A percentile compares a stretch with the other conserved stretches of the same genome.
These are phyloP conservation scores for Lactifluus piperatus DNA, from an alignment of 768 basidiomycete genomes.

Conservation along the genomic window DNA sequence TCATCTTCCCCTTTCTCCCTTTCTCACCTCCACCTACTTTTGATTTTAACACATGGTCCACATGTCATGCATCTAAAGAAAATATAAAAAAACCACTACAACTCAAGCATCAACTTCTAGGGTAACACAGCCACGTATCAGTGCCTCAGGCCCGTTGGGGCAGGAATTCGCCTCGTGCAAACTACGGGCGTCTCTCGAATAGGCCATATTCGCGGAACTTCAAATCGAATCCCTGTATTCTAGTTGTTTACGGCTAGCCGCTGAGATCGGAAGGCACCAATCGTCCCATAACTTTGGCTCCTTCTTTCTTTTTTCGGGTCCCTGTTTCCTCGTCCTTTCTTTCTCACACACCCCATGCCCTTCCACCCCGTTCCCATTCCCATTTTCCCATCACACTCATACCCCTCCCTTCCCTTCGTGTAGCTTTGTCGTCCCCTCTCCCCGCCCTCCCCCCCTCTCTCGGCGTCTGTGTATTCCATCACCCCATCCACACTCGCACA, in stretches of 20 bases:
- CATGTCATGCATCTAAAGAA: too few species aligned
- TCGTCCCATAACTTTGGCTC: slow-evolving; percentile 9
- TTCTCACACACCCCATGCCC: background rate
- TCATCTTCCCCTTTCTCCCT: background rate
- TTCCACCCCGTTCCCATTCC: background rate
- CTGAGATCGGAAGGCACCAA: slow-evolving; percentile 22
- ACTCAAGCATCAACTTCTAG: background rate
- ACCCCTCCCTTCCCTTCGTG: too few species aligned
- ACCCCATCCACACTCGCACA: background rate
- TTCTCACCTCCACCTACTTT: background rate
- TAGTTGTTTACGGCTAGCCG: slow-evolving; percentile 21
- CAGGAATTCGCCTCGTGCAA: slow-evolving; percentile 10
- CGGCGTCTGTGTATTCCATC: slow-evolving; percentile 12
- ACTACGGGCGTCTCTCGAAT: slow-evolving; percentile 2
- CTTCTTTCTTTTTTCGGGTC: slow-evolving; percentile 3
- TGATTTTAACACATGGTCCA: slow-evolving; percentile 6
- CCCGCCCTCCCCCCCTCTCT: background rate
- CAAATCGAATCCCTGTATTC: slow-evolving; percentile 5
- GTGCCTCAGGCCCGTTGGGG: slow-evolving; percentile 12
- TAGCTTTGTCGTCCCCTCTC: too few species aligned
- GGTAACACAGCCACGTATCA: slow-evolving; percentile 19
- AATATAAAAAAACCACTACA: background rate
- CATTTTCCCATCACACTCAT: too few species aligned
- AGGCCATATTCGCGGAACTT: slow-evolving; percentile 13
- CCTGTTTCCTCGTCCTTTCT: background rate